These are phyloP conservation scores for Pachyrhizus erosus DNA, from an alignment of 306 rosid species.

Conservation along the genomic window DNA sequence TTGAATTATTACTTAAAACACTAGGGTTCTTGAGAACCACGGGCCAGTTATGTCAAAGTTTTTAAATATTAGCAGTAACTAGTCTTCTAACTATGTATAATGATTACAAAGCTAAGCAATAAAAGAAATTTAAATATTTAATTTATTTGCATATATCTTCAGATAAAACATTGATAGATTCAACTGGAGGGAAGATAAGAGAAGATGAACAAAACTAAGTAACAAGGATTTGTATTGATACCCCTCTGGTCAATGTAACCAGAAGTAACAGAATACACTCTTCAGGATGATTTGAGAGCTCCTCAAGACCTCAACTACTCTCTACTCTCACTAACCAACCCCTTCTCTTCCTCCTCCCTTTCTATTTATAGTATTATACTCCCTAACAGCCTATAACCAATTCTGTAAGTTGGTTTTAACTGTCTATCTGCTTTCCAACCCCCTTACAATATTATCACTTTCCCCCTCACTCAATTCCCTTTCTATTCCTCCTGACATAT, in stretches of 20 bases:
- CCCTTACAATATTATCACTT: too few species aligned
- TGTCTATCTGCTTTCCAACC: too few species aligned
- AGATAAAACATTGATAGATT: background rate
- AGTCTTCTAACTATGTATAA: background rate
- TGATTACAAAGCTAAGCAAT: background rate
- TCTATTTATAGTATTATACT: background rate
- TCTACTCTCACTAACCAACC: too few species aligned
- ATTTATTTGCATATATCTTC: background rate
- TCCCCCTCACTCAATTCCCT: background rate
- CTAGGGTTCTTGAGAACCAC: background rate
- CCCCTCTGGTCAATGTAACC: background rate
- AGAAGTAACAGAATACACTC: background rate
- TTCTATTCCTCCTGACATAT: background rate
- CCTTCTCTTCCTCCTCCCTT: background rate
- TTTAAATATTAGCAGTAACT: conserved; percentile 5
- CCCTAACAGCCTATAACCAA: background rate
- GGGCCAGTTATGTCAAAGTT: conserved; percentile 20
- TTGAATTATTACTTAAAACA: conserved; percentile 21
- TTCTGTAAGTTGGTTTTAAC: background rate
- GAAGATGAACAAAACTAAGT: background rate
- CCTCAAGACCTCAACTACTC: too few species aligned
- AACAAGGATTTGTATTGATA: background rate
- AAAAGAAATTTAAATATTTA: background rate
- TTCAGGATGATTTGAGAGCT: too few species aligned
- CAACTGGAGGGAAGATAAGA: background rate